Evolutionary conservation across 495 filamentous ascomycete genomes (phyloP).

Genomic region (Sordaria brevicollis): DNA sequence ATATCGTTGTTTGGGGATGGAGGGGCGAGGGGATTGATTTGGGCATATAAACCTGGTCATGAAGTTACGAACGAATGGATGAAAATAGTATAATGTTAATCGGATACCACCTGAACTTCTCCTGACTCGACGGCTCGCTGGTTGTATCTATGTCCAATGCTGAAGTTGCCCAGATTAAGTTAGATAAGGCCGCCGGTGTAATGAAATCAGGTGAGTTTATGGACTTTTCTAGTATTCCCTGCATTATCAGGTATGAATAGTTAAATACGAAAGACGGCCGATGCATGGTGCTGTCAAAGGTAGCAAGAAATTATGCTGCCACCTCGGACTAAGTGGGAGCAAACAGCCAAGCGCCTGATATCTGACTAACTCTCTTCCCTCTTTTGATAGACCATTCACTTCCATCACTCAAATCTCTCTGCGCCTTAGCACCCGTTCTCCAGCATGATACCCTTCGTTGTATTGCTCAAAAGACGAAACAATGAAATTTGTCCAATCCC

Average conservation of each 20-base stretch:
- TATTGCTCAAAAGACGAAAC: not conserved
- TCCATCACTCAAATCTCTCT: not conserved
- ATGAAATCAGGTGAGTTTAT: no score
- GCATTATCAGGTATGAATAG: no score
- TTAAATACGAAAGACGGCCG: no score
- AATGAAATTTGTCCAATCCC: not conserved
- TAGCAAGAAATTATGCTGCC: no score
- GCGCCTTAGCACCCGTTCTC: not conserved
- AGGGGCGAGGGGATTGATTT: conserved; percentile 22
- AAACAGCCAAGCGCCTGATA: no score
- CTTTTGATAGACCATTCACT: not conserved
- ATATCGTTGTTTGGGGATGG: conserved; percentile 75
- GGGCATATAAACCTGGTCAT: not conserved
- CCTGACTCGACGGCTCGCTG: not conserved
- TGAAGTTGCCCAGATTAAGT: no score
- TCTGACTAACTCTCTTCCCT: not conserved
- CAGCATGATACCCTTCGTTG: not conserved
- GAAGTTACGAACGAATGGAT: not conserved
- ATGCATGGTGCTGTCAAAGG: no score
- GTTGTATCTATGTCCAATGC: no score
- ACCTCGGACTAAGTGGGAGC: no score
- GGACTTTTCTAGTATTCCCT: no score
- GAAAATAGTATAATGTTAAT: not conserved
- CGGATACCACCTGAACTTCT: not conserved
- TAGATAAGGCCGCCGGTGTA: no score